These are phyloP conservation scores for Lactifluus pinguis DNA, from an alignment of 768 basidiomycete species.

Conservation along the genomic window DNA sequence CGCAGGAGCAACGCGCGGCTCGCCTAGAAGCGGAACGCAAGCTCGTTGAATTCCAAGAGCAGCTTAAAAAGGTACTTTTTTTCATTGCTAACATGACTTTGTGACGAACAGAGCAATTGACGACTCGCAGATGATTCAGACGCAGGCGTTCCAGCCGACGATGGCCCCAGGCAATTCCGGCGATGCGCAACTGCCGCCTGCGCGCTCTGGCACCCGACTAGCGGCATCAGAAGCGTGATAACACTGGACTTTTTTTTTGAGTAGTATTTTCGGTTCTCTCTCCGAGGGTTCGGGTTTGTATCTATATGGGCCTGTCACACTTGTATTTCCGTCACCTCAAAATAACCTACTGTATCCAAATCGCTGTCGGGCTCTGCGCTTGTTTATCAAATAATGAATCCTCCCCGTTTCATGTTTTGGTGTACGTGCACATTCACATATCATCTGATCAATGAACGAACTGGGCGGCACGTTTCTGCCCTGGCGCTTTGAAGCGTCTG, in stretches of 20 bases:
- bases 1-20: conserved; percentile 32
- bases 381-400: background rate
- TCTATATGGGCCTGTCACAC: conserved; percentile 8
- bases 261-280: background rate
- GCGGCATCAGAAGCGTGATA: conserved; percentile 13
- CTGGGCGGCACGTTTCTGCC: background rate
- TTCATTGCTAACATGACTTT: conserved; percentile 30
- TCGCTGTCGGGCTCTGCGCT: background rate
- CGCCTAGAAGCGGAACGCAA: conserved; percentile 34
- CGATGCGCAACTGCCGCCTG: conserved; percentile 12
- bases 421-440: background rate
- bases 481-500: background rate
- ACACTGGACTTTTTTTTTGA: background rate
- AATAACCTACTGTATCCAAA: conserved; percentile 9
- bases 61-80: conserved; percentile 41
- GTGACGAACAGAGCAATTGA: background rate
- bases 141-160: conserved; percentile 17
- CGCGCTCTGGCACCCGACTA: conserved; percentile 17
- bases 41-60: conserved; percentile 45
- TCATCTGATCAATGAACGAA: background rate
- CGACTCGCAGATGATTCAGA: conserved; percentile 19
- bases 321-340: conserved; percentile 11
- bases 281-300: conserved; percentile 9
- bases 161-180: background rate
- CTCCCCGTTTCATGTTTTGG: background rate